Evolutionary conservation across 2,329 filamentous ascomycete species (phyloP).

Genomic region (Monilinia polystroma): DNA sequence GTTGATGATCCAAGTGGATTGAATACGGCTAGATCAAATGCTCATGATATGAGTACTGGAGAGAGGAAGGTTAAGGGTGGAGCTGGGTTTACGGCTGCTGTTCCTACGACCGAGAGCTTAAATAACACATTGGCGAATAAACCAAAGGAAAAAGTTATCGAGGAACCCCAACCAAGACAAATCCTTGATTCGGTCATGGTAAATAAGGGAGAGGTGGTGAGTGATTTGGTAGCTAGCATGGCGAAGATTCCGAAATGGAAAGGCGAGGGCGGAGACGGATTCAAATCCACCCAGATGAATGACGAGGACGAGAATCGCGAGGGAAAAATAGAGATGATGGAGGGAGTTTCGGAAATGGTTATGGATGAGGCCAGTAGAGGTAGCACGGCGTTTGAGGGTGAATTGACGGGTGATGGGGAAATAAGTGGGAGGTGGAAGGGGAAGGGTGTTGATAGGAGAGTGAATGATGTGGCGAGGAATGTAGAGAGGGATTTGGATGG

Average conservation of each 20-base stretch:
- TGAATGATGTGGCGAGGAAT: too few species aligned
- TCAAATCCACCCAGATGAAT: not conserved
- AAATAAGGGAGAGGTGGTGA: not conserved
- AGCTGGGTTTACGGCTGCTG: not conserved
- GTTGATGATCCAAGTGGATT: not conserved
- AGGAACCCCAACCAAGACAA: not conserved
- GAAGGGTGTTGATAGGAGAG: not conserved
- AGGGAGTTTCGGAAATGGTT: not conserved
- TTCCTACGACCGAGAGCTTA: not conserved
- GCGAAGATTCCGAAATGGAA: not conserved
- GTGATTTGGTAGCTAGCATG: not conserved
- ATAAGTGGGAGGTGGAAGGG: slow-evolving; percentile 8
- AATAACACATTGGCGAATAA: not conserved
- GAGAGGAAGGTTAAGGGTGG: not conserved
- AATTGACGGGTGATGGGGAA: not conserved
- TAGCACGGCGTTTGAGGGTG: not conserved
- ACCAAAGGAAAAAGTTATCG: not conserved
- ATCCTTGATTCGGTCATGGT: not conserved
- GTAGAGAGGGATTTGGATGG: not conserved
- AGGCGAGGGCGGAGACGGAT: too few species aligned
- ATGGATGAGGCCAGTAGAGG: not conserved
- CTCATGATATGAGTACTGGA: not conserved
- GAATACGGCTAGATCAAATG: not conserved
- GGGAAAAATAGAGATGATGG: not conserved
- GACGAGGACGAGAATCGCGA: not conserved